These are phyloP conservation scores for Amanita fuliginea DNA, from an alignment of 768 basidiomycete species.

Conservation along the genomic window DNA sequence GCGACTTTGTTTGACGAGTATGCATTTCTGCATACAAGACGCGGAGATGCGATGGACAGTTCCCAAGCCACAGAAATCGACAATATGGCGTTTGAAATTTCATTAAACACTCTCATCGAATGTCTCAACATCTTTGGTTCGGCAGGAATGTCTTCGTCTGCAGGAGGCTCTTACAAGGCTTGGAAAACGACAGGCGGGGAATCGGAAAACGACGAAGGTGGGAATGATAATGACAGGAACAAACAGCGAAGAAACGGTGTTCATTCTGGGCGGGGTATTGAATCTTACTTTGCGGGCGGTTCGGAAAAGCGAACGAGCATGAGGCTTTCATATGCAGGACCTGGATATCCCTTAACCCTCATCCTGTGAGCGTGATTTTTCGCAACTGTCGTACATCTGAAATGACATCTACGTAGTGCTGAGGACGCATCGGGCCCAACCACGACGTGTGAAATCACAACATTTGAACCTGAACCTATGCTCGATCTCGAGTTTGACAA, in stretches of 20 bases:
- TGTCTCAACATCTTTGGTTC: slow-evolving; percentile 93
- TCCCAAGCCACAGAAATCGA: slow-evolving; percentile 18
- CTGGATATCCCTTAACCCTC: slow-evolving; percentile 68
- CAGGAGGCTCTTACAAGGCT: slow-evolving; percentile 22
- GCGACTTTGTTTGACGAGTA: slow-evolving; percentile 74
- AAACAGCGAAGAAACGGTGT: slow-evolving; percentile 12
- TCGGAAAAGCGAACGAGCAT: slow-evolving; percentile 67
- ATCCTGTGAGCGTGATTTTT: slow-evolving; percentile 47
- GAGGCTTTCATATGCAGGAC: slow-evolving; percentile 73
- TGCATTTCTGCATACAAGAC: slow-evolving; percentile 30
- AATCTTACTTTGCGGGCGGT: slow-evolving; percentile 41
- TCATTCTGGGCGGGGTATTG: slow-evolving; percentile 25
- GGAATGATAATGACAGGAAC: slow-evolving; percentile 20
- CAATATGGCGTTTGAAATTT: slow-evolving; percentile 64
- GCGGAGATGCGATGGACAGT: slow-evolving; percentile 12
- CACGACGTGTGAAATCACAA: slow-evolving; percentile 79
- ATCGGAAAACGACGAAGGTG: slow-evolving; percentile 30
- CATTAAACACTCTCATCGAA: slow-evolving; percentile 75
- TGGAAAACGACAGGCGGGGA: slow-evolving; percentile 39
- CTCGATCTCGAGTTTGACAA: slow-evolving; percentile 73
- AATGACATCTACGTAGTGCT: slow-evolving; percentile 31
- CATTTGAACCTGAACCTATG: slow-evolving; percentile 74
- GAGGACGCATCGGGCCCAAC: slow-evolving; percentile 76
- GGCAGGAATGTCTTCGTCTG: slow-evolving; percentile 33
- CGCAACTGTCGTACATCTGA: neutral